Base-by-base conservation (phyloP, 2,329 filamentous ascomycete species). In the Beauveria varroae region DNA sequence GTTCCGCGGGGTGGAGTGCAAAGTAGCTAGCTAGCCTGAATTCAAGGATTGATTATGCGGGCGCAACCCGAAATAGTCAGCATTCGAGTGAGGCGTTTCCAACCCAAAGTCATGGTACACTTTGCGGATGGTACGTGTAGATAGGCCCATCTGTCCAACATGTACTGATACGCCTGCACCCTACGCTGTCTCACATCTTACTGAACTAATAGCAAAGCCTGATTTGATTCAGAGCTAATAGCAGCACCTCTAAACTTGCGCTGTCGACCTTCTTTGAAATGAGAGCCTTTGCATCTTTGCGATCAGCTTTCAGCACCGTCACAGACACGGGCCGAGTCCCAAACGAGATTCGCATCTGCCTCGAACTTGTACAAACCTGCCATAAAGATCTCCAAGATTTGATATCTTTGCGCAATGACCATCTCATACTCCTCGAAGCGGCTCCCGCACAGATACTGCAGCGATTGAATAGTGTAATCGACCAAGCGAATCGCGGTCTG, bases 331-430 rank as follows among this genome's bases (percentile, higher is more conserved):
- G 66, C 6, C 68, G 70, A 12, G 67, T 70, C 10, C 68, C 70
- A 1, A 63, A 65, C 26, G 67, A 68, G 5, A 67, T 72, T 22
- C 66, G 68, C 1, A 64, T 64, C 7, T 68, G 68, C 57, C 64
- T 74, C 18, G 70, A 74, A 26, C 70, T 73, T 8, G 68, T 73
- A 0, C 66, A 68, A 5, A 71, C 67, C n/a, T 73, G 70, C 56
- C 63, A 73, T 34, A 58, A 60, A 7, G 72, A 73, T 52, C 66
- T 73, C 5, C 68, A 72, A 30, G 67, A 71, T n/a, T 67, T 73
- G 20, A 72, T 73, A 43, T 66, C 68, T n/a, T 61, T 73, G 1
- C 68, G 72, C 3, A 67, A 69, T 20, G 64, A 70, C 28, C 67
- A 67, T 24, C 63, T 72, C 3, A 44, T 60, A 3, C 63, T 72